These are phyloP conservation scores for Epichloe elymi DNA, from an alignment of 2,329 filamentous ascomycete genomes.

Conservation along the genomic window DNA sequence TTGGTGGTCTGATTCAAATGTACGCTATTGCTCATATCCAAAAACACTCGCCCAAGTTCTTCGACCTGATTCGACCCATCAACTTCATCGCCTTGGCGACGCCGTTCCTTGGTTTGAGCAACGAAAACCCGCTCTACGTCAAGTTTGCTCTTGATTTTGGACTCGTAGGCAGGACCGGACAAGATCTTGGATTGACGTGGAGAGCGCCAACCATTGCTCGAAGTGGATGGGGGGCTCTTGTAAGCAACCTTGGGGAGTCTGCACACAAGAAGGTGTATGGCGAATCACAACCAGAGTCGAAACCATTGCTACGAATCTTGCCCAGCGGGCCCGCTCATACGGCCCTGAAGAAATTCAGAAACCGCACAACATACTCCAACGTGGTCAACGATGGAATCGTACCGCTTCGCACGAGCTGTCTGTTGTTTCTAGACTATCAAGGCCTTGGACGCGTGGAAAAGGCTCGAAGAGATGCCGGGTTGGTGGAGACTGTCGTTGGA, in stretches of 20 bases:
- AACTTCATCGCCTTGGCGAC: slow-evolving; percentile 86
- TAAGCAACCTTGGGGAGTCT: slow-evolving; percentile 65
- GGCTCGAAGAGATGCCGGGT: slow-evolving; percentile 76
- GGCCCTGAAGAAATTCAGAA: slow-evolving; percentile 76
- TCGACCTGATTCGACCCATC: slow-evolving; percentile 69
- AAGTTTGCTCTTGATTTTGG: slow-evolving; percentile 96
- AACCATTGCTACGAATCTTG: slow-evolving; percentile 76
- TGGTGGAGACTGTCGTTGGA: slow-evolving; percentile 83
- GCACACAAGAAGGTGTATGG: slow-evolving; percentile 45
- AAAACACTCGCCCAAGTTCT: slow-evolving; percentile 87
- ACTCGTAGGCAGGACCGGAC: slow-evolving; percentile 86
- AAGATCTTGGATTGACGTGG: slow-evolving; percentile 92
- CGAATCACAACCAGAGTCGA: slow-evolving; percentile 61
- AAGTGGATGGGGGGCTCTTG: slow-evolving; percentile 79
- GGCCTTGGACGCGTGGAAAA: slow-evolving; percentile 89
- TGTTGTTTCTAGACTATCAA: slow-evolving; percentile 96
- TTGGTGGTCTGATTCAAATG: slow-evolving; percentile 80
- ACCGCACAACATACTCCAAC: slow-evolving; percentile 88
- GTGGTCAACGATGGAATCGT: slow-evolving; percentile 98
- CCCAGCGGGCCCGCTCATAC: slow-evolving; percentile 84
- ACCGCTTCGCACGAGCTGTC: slow-evolving; percentile 81
- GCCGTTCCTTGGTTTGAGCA: slow-evolving; percentile 82
- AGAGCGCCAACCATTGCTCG: slow-evolving; percentile 72
- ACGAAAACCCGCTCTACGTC: slow-evolving; percentile 95
- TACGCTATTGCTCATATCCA: slow-evolving; percentile 95